Percentiles rank a stretch among this genome's conserved stretches.
Evolutionary conservation across 495 filamentous ascomycete genomes (phyloP).

Genomic region (Sphaerosporella brunnea): DNA sequence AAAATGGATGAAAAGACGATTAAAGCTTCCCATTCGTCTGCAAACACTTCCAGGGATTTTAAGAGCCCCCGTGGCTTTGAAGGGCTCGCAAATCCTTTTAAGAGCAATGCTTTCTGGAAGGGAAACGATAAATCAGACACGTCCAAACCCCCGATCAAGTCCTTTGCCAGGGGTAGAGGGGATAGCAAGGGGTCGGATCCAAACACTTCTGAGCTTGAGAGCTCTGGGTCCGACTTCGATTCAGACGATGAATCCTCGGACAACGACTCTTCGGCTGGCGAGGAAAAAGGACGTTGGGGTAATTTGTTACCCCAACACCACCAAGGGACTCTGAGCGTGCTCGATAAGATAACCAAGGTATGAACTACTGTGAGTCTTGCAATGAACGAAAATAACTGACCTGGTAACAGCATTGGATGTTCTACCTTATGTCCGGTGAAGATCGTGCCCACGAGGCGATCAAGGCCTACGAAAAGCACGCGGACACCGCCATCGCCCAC

Average conservation of each 20-base stretch:
- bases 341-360: conserved; percentile 20
- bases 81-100: neutral
- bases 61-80: neutral
- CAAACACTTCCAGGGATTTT: neutral
- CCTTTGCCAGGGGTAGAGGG: too few relatives aligned
- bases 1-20: too few relatives aligned
- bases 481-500: conserved; percentile 6
- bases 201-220: too few relatives aligned
- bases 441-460: conserved; percentile 14
- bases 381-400: neutral
- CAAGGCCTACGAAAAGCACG: conserved; percentile 17
- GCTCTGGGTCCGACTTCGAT: neutral
- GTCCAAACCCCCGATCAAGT: neutral
- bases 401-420: conserved; percentile 4
- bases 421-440: conserved; percentile 21
- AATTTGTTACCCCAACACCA: conserved; percentile 17
- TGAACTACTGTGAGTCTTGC: neutral
- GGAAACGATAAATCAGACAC: neutral
- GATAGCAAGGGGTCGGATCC: too few relatives aligned
- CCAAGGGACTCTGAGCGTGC: conserved; percentile 14
- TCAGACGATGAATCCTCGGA: neutral
- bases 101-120: neutral
- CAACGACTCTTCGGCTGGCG: neutral
- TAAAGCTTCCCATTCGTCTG: too few relatives aligned
- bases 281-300: conserved; percentile 9